phyloP scores from a whole-genome alignment of 192 early-diverging fungal genomes.

The Thoreauomyces humboldtii region DNA sequence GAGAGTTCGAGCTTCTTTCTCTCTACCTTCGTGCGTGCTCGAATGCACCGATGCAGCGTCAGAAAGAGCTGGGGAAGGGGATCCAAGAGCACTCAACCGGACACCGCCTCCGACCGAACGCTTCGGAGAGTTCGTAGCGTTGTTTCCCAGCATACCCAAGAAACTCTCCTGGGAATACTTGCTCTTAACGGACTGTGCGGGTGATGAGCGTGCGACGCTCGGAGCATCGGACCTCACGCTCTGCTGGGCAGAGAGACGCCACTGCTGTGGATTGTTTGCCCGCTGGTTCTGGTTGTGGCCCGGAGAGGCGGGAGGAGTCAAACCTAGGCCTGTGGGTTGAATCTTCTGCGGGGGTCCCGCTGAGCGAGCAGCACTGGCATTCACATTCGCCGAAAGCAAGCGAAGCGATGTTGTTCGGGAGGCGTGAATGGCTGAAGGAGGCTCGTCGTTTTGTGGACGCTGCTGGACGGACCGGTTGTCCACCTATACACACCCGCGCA shows the following conservation, averaged over 20 bases:
- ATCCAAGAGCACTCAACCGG: background rate
- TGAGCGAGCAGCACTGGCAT: background rate
- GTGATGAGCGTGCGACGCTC: background rate
- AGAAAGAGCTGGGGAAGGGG: background rate
- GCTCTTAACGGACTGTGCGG: background rate
- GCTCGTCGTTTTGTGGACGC: too few relatives aligned
- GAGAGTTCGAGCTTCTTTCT: background rate
- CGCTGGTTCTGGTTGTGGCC: too few relatives aligned
- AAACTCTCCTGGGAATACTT: background rate
- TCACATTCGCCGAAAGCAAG: background rate
- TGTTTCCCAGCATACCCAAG: background rate
- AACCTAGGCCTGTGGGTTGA: background rate
- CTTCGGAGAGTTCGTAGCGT: background rate
- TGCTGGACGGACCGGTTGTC: too few relatives aligned
- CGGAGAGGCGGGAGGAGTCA: too few relatives aligned
- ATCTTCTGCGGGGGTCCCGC: background rate
- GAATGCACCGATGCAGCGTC: background rate
- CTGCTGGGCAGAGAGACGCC: background rate
- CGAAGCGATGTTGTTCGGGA: constrained; percentile 3
- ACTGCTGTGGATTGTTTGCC: too few relatives aligned
- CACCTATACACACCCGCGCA: too few relatives aligned
- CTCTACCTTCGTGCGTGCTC: background rate
- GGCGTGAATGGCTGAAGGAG: too few relatives aligned
- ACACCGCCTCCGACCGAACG: background rate
- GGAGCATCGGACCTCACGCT: background rate